phyloP scores from a whole-genome alignment of 345 rosid species.

The Eucalyptus globulus region DNA sequence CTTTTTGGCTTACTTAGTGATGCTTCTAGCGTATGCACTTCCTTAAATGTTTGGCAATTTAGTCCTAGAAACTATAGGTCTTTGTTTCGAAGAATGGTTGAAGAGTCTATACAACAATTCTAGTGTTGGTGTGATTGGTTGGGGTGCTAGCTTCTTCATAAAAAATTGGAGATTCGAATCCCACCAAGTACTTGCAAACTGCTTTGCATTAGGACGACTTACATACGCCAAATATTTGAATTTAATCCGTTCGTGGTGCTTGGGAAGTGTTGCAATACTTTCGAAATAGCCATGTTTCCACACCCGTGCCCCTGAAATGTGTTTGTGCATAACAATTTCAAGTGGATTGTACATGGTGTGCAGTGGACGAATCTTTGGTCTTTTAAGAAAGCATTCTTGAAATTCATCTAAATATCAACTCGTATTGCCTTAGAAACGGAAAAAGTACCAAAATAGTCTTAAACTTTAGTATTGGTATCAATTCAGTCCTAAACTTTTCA shows the following conservation, averaged over 20 bases:
- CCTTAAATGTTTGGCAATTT: neutral
- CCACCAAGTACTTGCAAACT: neutral
- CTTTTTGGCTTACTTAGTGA: neutral
- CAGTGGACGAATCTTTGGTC: too few species aligned
- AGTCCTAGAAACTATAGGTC: neutral
- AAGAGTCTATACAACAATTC: neutral
- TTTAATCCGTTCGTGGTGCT: neutral
- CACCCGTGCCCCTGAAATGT: fast-evolving
- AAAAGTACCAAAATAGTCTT: too few species aligned
- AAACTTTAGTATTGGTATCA: too few species aligned
- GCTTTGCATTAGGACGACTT: fast-evolving
- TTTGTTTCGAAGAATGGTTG: neutral
- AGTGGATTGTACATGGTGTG: too few species aligned
- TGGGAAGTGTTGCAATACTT: neutral
- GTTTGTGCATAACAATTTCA: too few species aligned
- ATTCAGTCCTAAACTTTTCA: too few species aligned
- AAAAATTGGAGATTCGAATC: neutral
- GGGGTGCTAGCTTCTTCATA: neutral
- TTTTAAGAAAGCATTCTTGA: too few species aligned
- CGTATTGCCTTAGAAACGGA: too few species aligned
- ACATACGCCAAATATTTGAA: neutral
- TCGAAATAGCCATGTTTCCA: neutral
- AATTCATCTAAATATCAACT: too few species aligned
- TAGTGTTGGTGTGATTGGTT: neutral
- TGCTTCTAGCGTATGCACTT: neutral